These are phyloP conservation scores for Pythium phragmiticola DNA, from an alignment of 352 stramenopile species.

Conservation along the genomic window DNA sequence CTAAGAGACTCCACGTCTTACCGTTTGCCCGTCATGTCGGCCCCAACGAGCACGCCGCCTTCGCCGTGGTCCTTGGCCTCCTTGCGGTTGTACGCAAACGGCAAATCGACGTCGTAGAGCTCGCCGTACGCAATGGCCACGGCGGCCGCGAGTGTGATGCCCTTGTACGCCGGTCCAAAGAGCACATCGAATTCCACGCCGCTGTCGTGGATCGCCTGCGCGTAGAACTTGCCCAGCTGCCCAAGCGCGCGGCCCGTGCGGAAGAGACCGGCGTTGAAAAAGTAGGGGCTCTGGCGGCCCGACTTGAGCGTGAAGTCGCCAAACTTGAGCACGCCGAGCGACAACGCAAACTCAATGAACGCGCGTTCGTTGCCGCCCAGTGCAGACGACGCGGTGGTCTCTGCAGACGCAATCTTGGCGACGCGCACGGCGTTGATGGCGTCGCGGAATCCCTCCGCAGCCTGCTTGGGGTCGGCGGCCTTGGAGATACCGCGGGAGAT, in stretches of 20 bases:
- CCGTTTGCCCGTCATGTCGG: slow-evolving; percentile 93
- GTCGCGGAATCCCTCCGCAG: slow-evolving; percentile 90
- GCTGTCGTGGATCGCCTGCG: slow-evolving; percentile 88
- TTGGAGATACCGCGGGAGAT: slow-evolving; percentile 97
- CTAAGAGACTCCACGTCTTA: slow-evolving; percentile 20
- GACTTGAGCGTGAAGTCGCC: slow-evolving; percentile 98
- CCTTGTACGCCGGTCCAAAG: slow-evolving; percentile 99
- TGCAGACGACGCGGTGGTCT: background rate
- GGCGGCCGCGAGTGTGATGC: slow-evolving; percentile 95
- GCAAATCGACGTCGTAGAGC: slow-evolving; percentile 90
- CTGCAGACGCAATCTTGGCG: slow-evolving; percentile 38
- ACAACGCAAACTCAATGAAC: slow-evolving; percentile 97
- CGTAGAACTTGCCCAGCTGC: slow-evolving; percentile 94
- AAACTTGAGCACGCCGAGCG: slow-evolving; percentile 96
- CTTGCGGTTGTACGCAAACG: slow-evolving; percentile 99
- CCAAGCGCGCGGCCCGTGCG: slow-evolving; percentile 91
- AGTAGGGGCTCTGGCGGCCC: slow-evolving; percentile 97
- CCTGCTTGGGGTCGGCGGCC: slow-evolving; percentile 84
- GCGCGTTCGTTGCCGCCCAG: slow-evolving; percentile 66
- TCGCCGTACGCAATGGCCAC: slow-evolving; percentile 93
- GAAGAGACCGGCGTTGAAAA: slow-evolving; percentile 99
- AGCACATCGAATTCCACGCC: slow-evolving; percentile 97
- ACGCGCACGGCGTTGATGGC: slow-evolving; percentile 92
- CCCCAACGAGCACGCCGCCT: slow-evolving; percentile 95
- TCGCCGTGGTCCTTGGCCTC: slow-evolving; percentile 99